These are phyloP conservation scores for Colletotrichum theobromicola DNA, from an alignment of 2,329 filamentous ascomycete genomes.

Conservation along the genomic window DNA sequence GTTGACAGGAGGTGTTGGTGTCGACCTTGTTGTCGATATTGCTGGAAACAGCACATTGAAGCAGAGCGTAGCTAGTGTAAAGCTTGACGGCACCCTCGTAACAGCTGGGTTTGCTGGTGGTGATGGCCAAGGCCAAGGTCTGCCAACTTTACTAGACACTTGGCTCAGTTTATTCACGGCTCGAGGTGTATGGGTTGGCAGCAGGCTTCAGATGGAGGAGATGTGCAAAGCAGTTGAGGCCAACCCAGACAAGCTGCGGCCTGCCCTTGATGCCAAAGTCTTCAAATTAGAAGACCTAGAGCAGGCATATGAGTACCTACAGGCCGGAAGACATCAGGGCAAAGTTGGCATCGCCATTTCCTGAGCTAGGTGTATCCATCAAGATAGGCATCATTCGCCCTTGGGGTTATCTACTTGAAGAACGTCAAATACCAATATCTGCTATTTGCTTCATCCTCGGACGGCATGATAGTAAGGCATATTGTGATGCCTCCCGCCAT, in stretches of 20 bases:
- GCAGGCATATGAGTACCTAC: conserved; percentile 47
- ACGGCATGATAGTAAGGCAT: neutral
- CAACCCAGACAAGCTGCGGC: conserved; percentile 39
- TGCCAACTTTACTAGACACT: conserved; percentile 27
- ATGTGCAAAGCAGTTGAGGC: conserved; percentile 56
- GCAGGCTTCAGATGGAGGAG: conserved; percentile 48
- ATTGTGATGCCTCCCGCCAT: neutral
- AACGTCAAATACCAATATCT: neutral
- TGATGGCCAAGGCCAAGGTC: conserved; percentile 29
- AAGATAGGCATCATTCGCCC: neutral
- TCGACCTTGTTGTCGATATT: conserved; percentile 49
- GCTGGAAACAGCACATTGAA: conserved; percentile 42
- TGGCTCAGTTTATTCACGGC: conserved; percentile 44
- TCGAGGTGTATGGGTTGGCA: conserved; percentile 53
- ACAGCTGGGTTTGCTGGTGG: conserved; percentile 38
- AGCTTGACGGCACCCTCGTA: conserved; percentile 44
- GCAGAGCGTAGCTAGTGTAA: conserved; percentile 44
- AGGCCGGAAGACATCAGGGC: conserved; percentile 37
- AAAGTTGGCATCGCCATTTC: conserved; percentile 50
- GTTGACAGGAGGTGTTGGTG: conserved; percentile 40
- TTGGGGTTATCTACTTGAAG: neutral
- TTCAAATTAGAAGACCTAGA: conserved; percentile 50
- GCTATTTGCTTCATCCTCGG: neutral
- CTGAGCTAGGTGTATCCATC: conserved; percentile 1
- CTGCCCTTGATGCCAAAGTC: conserved; percentile 49